These are phyloP conservation scores for Funneliformis geosporum DNA, from an alignment of 192 early-diverging fungal species.

Conservation along the genomic window DNA sequence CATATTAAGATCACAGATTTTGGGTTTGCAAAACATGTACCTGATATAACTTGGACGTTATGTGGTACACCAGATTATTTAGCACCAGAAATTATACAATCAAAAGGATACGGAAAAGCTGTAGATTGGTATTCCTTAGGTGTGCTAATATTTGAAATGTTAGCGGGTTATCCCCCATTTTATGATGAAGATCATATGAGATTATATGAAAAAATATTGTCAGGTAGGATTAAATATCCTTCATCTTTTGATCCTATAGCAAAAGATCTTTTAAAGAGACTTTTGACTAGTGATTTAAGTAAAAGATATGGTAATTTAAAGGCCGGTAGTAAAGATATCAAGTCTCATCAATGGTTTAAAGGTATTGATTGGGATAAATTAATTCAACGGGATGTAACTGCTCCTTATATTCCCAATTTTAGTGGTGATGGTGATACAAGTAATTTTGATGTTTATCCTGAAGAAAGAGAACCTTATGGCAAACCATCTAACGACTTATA, in stretches of 20 bases:
- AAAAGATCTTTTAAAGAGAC: constrained; percentile 81
- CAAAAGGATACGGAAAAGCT: constrained; percentile 88
- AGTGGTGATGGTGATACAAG: constrained; percentile 84
- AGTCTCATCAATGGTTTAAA: constrained; percentile 93
- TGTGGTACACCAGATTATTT: constrained; percentile 87
- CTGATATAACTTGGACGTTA: constrained; percentile 82
- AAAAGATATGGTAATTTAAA: constrained; percentile 88
- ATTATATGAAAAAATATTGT: constrained; percentile 91
- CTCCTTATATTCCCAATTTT: constrained; percentile 86
- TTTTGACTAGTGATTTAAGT: constrained; percentile 79
- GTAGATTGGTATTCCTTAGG: constrained; percentile 97
- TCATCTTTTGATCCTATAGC: constrained; percentile 77
- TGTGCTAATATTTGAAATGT: constrained; percentile 93
- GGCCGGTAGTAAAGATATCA: constrained; percentile 86
- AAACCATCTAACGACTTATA: constrained; percentile 18
- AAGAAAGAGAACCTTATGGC: constrained; percentile 90
- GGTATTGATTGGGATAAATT: constrained; percentile 90
- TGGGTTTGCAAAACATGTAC: constrained; percentile 83
- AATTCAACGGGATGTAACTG: constrained; percentile 67
- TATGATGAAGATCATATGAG: constrained; percentile 93
- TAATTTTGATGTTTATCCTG: constrained; percentile 95
- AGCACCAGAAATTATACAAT: constrained; percentile 89
- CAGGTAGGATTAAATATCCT: constrained; percentile 84
- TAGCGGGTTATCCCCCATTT: constrained; percentile 93
- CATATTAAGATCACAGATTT: constrained; percentile 90